phyloP scores from a whole-genome alignment of 129 eudicot genomes.

The Flaveria brownii region DNA sequence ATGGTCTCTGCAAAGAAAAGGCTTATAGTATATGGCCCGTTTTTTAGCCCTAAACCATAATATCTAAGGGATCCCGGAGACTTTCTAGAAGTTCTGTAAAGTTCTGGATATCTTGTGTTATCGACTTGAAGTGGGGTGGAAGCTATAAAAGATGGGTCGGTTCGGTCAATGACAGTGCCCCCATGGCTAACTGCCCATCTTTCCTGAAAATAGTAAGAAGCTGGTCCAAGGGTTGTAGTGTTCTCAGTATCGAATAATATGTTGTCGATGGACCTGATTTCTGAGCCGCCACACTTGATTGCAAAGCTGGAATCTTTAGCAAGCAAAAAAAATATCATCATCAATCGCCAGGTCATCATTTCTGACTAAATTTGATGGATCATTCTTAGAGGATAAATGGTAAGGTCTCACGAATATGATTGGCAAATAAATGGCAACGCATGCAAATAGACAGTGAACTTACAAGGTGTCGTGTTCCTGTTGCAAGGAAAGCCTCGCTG shows the following conservation, averaged over 20 bases:
- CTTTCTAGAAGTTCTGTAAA: constrained; percentile 48
- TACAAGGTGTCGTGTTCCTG: constrained; percentile 45
- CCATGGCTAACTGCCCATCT: constrained; percentile 57
- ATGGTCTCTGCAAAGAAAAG: constrained; percentile 52
- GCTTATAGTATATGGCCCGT: constrained; percentile 48
- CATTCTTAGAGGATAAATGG: constrained; percentile 3
- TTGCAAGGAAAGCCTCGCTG: constrained; percentile 58
- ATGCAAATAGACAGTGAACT: constrained; percentile 13
- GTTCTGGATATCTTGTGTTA: constrained; percentile 44
- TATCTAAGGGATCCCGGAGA: constrained; percentile 61
- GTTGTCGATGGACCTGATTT: constrained; percentile 34
- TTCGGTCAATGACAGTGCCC: constrained; percentile 37
- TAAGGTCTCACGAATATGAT: background rate
- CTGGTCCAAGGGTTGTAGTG: constrained; percentile 47
- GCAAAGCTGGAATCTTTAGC: constrained; percentile 48
- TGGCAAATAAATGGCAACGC: background rate
- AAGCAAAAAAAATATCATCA: constrained; percentile 17
- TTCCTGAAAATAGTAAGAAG: constrained; percentile 34
- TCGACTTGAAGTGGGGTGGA: constrained; percentile 32
- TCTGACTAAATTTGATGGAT: constrained; percentile 6
- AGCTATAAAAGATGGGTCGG: constrained; percentile 39
- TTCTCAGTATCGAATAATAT: constrained; percentile 47
- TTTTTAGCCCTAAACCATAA: constrained; percentile 54
- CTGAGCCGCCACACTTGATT: constrained; percentile 59
- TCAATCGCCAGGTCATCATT: constrained; percentile 27